A percentile compares a stretch with the other conserved stretches of the same genome.
These are phyloP conservation scores for Fraxinus latifolia DNA, from an alignment of 305 asterid species.

Conservation along the genomic window DNA sequence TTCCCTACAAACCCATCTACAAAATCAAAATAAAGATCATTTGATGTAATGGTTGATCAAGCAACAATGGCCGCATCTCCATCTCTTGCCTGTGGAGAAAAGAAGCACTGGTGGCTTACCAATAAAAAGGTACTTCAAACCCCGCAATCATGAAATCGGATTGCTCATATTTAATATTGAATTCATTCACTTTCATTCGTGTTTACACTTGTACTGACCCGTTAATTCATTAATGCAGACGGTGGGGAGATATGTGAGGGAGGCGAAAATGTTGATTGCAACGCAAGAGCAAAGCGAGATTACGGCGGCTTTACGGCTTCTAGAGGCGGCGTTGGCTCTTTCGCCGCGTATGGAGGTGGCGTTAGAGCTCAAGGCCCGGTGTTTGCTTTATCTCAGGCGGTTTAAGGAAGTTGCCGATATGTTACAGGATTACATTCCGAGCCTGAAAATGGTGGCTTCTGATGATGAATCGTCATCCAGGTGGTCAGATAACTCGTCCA, in stretches of 20 bases:
- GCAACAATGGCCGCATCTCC: slow-evolving; percentile 43
- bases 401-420: slow-evolving; percentile 56
- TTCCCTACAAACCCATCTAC: slow-evolving; percentile 20
- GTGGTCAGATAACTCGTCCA: slow-evolving; percentile 38
- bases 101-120: slow-evolving; percentile 70
- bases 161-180: neutral
- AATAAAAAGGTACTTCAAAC: slow-evolving; percentile 42
- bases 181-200: neutral
- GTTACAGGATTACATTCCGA: slow-evolving; percentile 53
- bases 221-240: slow-evolving; percentile 27
- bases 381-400: slow-evolving; percentile 43
- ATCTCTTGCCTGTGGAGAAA: slow-evolving; percentile 35
- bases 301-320: slow-evolving; percentile 36
- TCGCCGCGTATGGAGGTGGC: slow-evolving; percentile 49
- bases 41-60: slow-evolving; percentile 25
- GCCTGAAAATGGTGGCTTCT: slow-evolving; percentile 30
- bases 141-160: neutral
- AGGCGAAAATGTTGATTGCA: slow-evolving; percentile 42
- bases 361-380: slow-evolving; percentile 48
- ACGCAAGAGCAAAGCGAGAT: slow-evolving; percentile 39
- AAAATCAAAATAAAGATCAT: slow-evolving; percentile 15
- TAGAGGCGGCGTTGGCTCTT: slow-evolving; percentile 45
- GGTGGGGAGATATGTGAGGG: slow-evolving; percentile 45
- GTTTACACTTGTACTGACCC: neutral
- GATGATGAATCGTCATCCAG: slow-evolving; percentile 35